A percentile compares a stretch with the other conserved stretches of the same genome.
Conservation (phyloP, 75 land plant genomes). For the Larix kaempferi region DNA sequence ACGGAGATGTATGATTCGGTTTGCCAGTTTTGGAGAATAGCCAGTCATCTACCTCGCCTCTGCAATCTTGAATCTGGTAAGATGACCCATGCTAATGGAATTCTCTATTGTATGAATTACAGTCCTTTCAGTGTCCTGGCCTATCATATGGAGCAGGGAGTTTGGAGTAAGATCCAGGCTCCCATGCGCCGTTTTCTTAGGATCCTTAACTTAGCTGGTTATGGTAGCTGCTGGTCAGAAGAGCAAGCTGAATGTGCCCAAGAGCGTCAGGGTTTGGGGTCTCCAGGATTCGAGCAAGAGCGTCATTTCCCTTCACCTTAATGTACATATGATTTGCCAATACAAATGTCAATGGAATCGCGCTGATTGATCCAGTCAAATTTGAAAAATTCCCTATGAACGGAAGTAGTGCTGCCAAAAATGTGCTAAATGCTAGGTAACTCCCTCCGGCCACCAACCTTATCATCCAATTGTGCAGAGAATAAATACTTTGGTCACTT, state of each 20-base stretch:
- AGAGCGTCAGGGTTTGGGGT: conserved; percentile 69
- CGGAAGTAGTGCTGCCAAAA: conserved; percentile 69
- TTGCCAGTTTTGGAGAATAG: conserved; percentile 52
- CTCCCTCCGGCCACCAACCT: conserved; percentile 59
- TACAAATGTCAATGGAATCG: conserved; percentile 73
- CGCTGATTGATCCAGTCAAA: conserved; percentile 71
- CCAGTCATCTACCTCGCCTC: conserved; percentile 62
- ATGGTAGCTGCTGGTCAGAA: conserved; percentile 90
- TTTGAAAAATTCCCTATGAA: conserved; percentile 82
- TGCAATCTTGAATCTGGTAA: conserved; percentile 76
- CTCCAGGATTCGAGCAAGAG: conserved; percentile 58
- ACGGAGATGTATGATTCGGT: conserved; percentile 65
- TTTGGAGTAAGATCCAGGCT: conserved; percentile 83
- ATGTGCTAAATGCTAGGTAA: conserved; percentile 55
- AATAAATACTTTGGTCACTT: conserved; percentile 30
- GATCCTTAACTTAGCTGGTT: conserved; percentile 71
- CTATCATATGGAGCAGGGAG: conserved; percentile 39
- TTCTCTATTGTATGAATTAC: conserved; percentile 88
- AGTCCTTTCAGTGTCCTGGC: conserved; percentile 77
- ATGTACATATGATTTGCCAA: conserved; percentile 86
- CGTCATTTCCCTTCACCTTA: conserved; percentile 45
- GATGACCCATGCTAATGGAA: conserved; percentile 40
- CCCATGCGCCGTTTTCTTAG: conserved; percentile 88
- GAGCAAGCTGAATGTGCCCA: conserved; percentile 84
- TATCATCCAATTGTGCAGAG: conserved; percentile 32